A percentile compares a stretch with the other conserved stretches of the same genome.
These are phyloP conservation scores for Canavalia gladiata DNA, from an alignment of 306 rosid species.

Conservation along the genomic window DNA sequence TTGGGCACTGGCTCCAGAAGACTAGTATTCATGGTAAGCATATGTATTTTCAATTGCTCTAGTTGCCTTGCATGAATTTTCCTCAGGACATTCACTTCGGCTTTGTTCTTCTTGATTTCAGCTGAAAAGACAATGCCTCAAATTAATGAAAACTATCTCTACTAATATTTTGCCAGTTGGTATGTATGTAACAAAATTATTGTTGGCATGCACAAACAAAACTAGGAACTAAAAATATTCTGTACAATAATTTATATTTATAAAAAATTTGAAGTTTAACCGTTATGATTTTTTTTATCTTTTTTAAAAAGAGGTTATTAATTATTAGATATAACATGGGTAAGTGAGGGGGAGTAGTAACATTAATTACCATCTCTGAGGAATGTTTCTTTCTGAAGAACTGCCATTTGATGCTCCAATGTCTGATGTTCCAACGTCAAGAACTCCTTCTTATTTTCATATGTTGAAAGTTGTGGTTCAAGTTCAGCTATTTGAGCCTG, in stretches of 20 bases:
- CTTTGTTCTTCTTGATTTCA: constrained; percentile 26
- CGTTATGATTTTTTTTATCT: too few relatives aligned
- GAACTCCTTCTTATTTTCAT: constrained; percentile 31
- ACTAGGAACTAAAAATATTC: not conserved
- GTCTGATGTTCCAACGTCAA: constrained; percentile 50
- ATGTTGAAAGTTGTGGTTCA: constrained; percentile 48
- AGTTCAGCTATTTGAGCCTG: constrained; percentile 55
- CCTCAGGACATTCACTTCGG: not conserved
- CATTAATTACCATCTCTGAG: constrained; percentile 52
- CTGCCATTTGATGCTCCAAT: constrained; percentile 47
- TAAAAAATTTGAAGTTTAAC: too few relatives aligned
- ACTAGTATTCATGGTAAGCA: constrained; percentile 14
- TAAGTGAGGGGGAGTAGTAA: not conserved
- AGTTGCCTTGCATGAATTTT: not conserved
- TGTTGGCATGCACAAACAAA: not conserved
- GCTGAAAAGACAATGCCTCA: constrained; percentile 36
- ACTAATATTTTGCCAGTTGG: not conserved
- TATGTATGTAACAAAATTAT: not conserved
- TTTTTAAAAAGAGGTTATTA: too few relatives aligned
- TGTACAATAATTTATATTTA: too few relatives aligned
- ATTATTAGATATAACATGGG: not conserved
- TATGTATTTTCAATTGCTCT: not conserved
- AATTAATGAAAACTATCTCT: not conserved
- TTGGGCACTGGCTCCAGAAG: not conserved
- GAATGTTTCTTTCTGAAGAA: not conserved